Evolutionary conservation across 2,329 filamentous ascomycete genomes (phyloP), one percentile per base, ranked within the genome.

Genomic region (Fusarium coffeatum): DNA sequence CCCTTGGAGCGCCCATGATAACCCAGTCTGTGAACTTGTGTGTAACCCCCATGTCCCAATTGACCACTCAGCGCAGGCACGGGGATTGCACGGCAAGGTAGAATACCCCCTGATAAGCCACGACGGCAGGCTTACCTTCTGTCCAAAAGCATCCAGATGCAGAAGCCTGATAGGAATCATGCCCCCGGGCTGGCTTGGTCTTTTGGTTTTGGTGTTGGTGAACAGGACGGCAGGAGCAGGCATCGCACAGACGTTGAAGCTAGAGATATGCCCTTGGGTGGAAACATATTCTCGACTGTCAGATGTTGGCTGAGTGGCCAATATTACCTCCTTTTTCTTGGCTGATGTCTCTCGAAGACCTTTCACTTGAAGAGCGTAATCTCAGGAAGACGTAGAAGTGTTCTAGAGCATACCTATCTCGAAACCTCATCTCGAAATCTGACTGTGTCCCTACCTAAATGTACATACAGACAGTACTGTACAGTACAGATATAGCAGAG

Each of bases 101-200:
- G 42, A 65, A 48, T 37, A 46, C 47, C 64, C 50, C 43, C 42
- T 47, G 53, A 51, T 42, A 56, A 63, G 59, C 61, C 60, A 68
- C 42, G 58, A 69, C 56, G 43, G 54, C 55, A 64, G 60, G 66
- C 60, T 61, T 51, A 61, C 63, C 53, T 37, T 59, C 23, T 55
- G 45, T 72, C 69, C 57, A 74, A 64, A 72, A 71, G 54, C 69
- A 62, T 67, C 42, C 64, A 72, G 68, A 61, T 74, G 72, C 72
- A 74, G 72, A 62, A 70, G 58, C 20, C 58, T 63, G 66, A 59
- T 61, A 60, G 66, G 57, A 62, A 57, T 50, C 57, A 40, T 27
- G 54, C 47, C 57, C 49, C 42, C 16, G 55, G 20, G 34, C 37
- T 43, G 42, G 40, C 23, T 49, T 42, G 34, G 45, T 41, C 32